Conservation (phyloP, 129 eudicot genomes). For the Pseudognaphalium luteoalbum region DNA sequence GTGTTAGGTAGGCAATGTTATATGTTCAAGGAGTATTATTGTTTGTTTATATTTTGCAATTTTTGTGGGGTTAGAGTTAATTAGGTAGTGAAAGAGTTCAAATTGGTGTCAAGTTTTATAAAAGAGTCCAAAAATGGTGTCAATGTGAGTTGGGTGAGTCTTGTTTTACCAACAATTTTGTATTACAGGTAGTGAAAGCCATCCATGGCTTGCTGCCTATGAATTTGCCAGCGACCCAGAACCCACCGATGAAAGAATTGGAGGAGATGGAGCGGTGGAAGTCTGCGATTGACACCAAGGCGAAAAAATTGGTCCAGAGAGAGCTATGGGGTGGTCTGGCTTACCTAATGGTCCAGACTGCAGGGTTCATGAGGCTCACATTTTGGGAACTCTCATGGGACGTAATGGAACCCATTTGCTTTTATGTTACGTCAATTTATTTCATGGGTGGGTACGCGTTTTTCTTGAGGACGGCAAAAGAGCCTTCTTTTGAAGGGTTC, state of each 20-base stretch:
- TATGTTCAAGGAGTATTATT: not conserved
- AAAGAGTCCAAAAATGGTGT: conserved; percentile 10
- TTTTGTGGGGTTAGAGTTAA: conserved; percentile 19
- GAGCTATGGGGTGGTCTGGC: conserved; percentile 91
- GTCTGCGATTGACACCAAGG: conserved; percentile 58
- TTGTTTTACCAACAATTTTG: conserved; percentile 46
- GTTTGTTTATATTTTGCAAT: not conserved
- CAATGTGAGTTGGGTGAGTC: conserved; percentile 32
- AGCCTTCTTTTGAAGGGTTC: conserved; percentile 92
- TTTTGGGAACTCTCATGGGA: conserved; percentile 99
- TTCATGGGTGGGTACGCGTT: conserved; percentile 91
- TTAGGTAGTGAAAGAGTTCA: conserved; percentile 10
- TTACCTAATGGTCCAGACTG: conserved; percentile 75
- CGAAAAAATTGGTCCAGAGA: conserved; percentile 57
- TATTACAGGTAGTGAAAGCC: conserved; percentile 87
- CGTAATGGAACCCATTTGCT: conserved; percentile 98
- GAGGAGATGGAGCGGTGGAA: conserved; percentile 70
- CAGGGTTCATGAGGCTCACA: conserved; percentile 91
- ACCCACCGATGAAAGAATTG: conserved; percentile 57
- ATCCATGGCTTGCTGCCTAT: conserved; percentile 57
- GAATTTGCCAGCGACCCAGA: conserved; percentile 20
- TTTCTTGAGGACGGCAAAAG: conserved; percentile 85
- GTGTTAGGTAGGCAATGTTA: conserved; percentile 20
- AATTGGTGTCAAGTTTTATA: conserved; percentile 2
- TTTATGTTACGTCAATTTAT: conserved; percentile 78